Percentiles rank a stretch among this genome's conserved stretches.
phyloP scores from a whole-genome alignment of 2,329 filamentous ascomycete species.

The Claviceps cyperi region DNA sequence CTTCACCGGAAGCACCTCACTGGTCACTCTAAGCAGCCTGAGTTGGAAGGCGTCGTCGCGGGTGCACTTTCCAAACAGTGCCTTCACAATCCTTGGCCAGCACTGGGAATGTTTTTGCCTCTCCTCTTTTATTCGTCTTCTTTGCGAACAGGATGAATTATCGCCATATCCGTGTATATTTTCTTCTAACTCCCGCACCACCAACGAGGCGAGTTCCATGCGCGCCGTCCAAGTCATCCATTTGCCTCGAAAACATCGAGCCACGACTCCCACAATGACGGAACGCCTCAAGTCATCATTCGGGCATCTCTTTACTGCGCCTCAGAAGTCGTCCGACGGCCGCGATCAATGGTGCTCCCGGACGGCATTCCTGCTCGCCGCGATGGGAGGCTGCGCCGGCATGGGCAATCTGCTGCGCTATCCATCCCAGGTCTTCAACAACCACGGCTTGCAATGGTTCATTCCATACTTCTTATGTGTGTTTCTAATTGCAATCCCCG shows the following conservation, averaged over 20 bases:
- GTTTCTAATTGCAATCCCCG: slow-evolving; percentile 40
- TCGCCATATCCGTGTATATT: neutral
- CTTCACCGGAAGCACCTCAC: too few relatives aligned
- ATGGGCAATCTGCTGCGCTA: slow-evolving; percentile 44
- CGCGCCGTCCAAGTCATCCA: neutral
- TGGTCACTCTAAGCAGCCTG: neutral
- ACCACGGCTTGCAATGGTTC: slow-evolving; percentile 45
- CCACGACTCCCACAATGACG: neutral
- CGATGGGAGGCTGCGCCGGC: slow-evolving; percentile 43
- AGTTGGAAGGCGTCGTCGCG: neutral
- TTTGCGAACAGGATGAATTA: neutral
- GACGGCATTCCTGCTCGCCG: slow-evolving; percentile 39
- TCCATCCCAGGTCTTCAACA: slow-evolving; percentile 44
- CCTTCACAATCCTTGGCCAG: neutral
- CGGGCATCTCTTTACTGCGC: neutral
- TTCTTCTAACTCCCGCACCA: neutral
- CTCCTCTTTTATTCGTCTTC: neutral
- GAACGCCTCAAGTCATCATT: neutral
- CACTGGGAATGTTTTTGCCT: neutral
- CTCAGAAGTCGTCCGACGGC: slow-evolving; percentile 19
- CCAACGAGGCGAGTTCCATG: neutral
- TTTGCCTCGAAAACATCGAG: neutral
- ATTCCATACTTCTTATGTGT: slow-evolving; percentile 41
- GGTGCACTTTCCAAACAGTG: neutral
- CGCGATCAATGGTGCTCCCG: slow-evolving; percentile 41